Conservation (phyloP, 306 rosid genomes). For the Cucurbita ficifolia region DNA sequence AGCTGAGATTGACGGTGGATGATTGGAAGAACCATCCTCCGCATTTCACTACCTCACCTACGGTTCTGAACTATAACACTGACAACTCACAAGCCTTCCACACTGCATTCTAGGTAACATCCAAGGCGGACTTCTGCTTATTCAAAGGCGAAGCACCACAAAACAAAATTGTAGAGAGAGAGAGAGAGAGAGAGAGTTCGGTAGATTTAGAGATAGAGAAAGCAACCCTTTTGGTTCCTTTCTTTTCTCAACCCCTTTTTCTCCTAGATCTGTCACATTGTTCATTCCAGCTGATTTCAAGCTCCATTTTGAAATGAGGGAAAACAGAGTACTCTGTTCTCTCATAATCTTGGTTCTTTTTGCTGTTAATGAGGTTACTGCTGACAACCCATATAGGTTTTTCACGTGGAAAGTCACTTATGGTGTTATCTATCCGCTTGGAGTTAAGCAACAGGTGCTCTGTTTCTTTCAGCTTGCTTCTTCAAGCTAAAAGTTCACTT, state of each 20-base stretch:
- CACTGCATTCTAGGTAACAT: neutral
- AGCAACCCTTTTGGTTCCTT: neutral
- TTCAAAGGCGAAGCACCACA: neutral
- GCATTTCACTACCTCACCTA: neutral
- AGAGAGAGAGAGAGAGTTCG: neutral
- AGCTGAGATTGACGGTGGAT: conserved; percentile 3
- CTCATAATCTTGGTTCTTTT: conserved; percentile 16
- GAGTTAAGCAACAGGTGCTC: conserved; percentile 76
- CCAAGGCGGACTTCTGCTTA: neutral
- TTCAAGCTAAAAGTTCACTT: neutral
- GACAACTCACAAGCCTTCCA: neutral
- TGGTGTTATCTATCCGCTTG: conserved; percentile 82
- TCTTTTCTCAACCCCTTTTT: neutral
- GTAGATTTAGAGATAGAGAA: neutral
- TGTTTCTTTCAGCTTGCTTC: neutral
- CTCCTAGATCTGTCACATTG: neutral
- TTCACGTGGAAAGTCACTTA: conserved; percentile 85
- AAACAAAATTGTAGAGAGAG: neutral
- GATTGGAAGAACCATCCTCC: neutral
- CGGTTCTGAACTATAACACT: neutral
- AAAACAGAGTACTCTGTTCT: conserved; percentile 7
- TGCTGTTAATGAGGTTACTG: conserved; percentile 24
- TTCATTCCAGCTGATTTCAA: neutral
- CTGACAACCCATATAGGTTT: conserved; percentile 70
- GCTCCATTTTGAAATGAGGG: neutral